phyloP scores from a whole-genome alignment of 257 asterid species.

The Solanum chilense region DNA sequence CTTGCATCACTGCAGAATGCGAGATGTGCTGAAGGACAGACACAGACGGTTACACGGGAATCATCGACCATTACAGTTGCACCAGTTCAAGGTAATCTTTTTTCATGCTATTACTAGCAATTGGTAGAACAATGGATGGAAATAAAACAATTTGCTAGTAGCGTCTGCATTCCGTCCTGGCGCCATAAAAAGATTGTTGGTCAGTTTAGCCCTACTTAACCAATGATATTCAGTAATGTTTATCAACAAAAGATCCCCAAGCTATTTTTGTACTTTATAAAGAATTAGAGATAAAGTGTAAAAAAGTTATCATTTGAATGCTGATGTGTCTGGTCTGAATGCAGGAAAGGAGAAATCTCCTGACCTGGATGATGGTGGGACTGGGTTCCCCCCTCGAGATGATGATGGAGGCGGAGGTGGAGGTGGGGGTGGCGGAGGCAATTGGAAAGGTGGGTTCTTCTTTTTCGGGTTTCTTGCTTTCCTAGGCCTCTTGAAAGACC shows the following conservation, averaged over 20 bases:
- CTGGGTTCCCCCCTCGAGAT: conserved; percentile 82
- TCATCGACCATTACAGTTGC: conserved; percentile 88
- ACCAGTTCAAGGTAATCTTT: conserved; percentile 54
- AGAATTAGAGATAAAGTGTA: not conserved
- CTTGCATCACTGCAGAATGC: conserved; percentile 42
- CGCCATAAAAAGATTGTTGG: not conserved
- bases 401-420: conserved; percentile 86
- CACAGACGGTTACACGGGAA: conserved; percentile 79
- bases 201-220: not conserved
- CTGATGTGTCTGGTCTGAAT: not conserved
- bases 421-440: conserved; percentile 79
- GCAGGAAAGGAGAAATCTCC: conserved; percentile 84
- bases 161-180: not conserved
- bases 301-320: not conserved
- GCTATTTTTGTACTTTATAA: not conserved
- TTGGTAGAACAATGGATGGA: not conserved
- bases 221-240: not conserved
- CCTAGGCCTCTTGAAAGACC: conserved; percentile 57
- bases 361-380: conserved; percentile 85
- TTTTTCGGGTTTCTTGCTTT: conserved; percentile 69
- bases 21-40: conserved; percentile 70
- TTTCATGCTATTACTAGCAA: not conserved
- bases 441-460: conserved; percentile 88
- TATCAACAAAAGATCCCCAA: not conserved
- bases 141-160: not conserved